Evolutionary conservation across 805 yeast genomes (phyloP), one percentile per base, ranked within the genome.

Genomic region (Zygosaccharomyces bisporus): DNA sequence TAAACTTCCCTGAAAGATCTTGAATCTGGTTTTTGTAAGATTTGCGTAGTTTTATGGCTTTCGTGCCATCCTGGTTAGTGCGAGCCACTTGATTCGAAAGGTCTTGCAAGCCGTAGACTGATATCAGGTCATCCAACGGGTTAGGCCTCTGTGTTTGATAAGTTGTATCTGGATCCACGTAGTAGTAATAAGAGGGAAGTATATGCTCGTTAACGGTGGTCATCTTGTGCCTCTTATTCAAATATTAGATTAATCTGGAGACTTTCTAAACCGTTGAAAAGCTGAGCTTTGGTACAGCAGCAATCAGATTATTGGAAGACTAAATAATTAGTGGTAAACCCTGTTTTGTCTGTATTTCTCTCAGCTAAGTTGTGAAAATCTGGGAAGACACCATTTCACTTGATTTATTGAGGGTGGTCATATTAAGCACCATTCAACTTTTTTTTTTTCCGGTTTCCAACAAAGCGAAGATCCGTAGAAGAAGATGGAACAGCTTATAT

Each of bases 11-110:
- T 0, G 96, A 86, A 21, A 93, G 69, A 54, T 90, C 97, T 30
- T 76, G 73, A 10, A 93, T 84, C 61, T 91, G 98, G 52, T 90
- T 89, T 64, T 93, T 93, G 68, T 93, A 93, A 0, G 97, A 88
- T 66, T 93, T 93, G 56, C 99, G 76, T 44, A 93, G 75, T 67
- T 93, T 93, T 30, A 89, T 89, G 43, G 96, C 96, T 54, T 86
- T 89, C 0, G 93, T 76, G 0, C 96, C 96, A 56, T 84, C 95
- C 2, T 88, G 82, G 56, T 86, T 89, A 8, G 83, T 75, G 58
- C 99, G 76, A 1, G 96, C 95, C 34, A 93, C 83, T 3, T 95
- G 81, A 43, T 77, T 72, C 1, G 96, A 86, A 10, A 90, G 68
- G 1, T 73, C 75, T 31, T 76, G 75, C 32, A 93, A 66, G 1